A percentile compares a stretch with the other conserved stretches of the same genome.
These are phyloP conservation scores for Beauveria sp. DNA, from an alignment of 2,329 filamentous ascomycete genomes.

Conservation along the genomic window DNA sequence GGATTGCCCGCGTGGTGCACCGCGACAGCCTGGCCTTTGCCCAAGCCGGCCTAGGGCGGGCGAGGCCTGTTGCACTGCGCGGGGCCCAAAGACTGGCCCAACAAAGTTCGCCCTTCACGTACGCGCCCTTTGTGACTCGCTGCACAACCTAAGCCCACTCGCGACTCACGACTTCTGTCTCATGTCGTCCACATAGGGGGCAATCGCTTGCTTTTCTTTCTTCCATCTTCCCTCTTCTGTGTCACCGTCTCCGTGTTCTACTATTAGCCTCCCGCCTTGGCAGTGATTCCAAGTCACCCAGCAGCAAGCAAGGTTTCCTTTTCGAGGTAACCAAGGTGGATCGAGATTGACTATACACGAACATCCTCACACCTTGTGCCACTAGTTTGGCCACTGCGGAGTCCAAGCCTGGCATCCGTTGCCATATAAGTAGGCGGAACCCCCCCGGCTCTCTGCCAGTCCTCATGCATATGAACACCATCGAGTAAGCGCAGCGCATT, in stretches of 20 bases:
- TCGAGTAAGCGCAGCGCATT: slow-evolving; percentile 6
- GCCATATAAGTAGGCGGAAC: background rate
- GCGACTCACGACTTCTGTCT: background rate
- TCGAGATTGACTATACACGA: background rate
- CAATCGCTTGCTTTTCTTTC: background rate
- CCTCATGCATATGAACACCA: slow-evolving; percentile 1
- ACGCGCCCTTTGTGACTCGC: background rate
- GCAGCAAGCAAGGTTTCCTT: background rate
- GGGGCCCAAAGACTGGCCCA: background rate
- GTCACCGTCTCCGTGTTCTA: background rate
- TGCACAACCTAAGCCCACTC: background rate
- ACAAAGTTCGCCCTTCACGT: slow-evolving; percentile 3
- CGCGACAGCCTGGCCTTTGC: background rate
- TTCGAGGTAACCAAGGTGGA: background rate
- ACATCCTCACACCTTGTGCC: background rate
- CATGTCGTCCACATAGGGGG: background rate
- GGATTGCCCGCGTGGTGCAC: background rate
- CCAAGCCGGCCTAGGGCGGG: background rate
- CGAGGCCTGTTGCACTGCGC: background rate
- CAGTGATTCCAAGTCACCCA: background rate
- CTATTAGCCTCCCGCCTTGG: background rate
- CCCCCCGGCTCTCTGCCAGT: background rate
- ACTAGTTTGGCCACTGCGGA: slow-evolving; percentile 3
- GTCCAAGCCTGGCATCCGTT: background rate
- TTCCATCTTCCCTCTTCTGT: background rate